Evolutionary conservation across 2,329 filamentous ascomycete genomes (phyloP).

Genomic region (Fusarium secorum): DNA sequence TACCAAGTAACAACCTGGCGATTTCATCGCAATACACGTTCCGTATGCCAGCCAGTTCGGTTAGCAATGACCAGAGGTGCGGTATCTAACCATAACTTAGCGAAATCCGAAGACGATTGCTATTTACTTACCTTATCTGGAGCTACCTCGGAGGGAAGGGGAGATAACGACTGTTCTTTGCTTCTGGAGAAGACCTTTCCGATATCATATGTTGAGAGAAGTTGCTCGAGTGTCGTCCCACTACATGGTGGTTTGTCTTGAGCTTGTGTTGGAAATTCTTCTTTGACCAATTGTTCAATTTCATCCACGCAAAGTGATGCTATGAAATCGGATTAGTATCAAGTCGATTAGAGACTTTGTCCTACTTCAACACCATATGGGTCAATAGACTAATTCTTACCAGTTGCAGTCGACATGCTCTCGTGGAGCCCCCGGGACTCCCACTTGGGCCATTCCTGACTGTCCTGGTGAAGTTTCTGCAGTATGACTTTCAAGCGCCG

Average conservation of each 20-base stretch:
- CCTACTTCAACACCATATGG: not conserved
- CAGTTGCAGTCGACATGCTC: not conserved
- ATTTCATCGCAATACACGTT: not conserved
- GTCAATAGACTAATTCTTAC: not conserved
- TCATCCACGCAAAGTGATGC: not conserved
- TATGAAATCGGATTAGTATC: not conserved
- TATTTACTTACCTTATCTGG: not conserved
- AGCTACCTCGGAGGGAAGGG: not conserved
- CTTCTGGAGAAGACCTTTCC: not conserved
- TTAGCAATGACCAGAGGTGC: not conserved
- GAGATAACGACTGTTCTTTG: not conserved
- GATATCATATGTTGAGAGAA: not conserved
- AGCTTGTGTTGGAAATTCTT: not conserved
- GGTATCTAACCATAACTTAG: not conserved
- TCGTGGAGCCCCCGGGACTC: not conserved
- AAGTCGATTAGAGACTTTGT: not conserved
- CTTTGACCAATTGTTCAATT: not conserved
- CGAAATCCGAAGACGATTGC: not conserved
- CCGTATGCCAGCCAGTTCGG: not conserved
- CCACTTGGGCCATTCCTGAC: not conserved
- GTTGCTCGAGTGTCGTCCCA: not conserved
- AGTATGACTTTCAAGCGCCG: not conserved
- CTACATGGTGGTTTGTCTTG: not conserved
- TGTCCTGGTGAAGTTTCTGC: not conserved
- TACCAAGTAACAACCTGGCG: not conserved